Base-by-base conservation (phyloP, 129 eudicot species). In the Ambrosia artemisiifolia region DNA sequence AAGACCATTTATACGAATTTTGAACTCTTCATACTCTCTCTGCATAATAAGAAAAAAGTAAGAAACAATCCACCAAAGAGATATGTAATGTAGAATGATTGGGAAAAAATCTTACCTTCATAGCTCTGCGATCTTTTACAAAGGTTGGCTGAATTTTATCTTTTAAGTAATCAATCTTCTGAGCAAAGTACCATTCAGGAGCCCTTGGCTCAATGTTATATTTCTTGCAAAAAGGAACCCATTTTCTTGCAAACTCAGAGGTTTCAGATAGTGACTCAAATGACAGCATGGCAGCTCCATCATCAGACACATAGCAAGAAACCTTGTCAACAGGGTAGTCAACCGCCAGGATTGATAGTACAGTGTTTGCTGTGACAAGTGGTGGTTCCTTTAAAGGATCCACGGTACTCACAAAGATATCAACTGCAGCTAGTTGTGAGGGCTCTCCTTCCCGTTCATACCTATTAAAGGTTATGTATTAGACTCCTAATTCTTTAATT, bases 371-470 rank as follows among this genome's bases (percentile, higher is more conserved):
- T 63, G 97, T 94, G 66, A 94, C 99, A 70, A 94, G 96, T 70
- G 99, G 99, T 63, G 99, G 99, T 77, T 94, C 99, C 91, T 94
- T 94, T 38, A 94, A 82, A 38, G 99, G 99, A 73, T 94, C 99
- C 48, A 94, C 99, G 24, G 99, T 94, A 90, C 99, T 94, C 82
- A 94, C 99, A 75, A 94, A 94, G 17, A 94, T 90, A 84, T 94
- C 99, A 72, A 94, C 99, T 53, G 97, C 97, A 63, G 99, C 99
- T 55, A 94, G 81, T 69, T 94, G 99, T 56, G 97, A 90, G 50
- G 97, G 96, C 75, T 94, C 99, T 63, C 99, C 99, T 86, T 94
- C 99, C 38, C 97, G 86, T 35, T 94, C 97, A 86, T 94, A 94
- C 81, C 99, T 94, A 83, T 74, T 35, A 64, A 35, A 73, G 30